Conservation (phyloP, 106 monocot genomes). For the Ottelia alismoides region DNA sequence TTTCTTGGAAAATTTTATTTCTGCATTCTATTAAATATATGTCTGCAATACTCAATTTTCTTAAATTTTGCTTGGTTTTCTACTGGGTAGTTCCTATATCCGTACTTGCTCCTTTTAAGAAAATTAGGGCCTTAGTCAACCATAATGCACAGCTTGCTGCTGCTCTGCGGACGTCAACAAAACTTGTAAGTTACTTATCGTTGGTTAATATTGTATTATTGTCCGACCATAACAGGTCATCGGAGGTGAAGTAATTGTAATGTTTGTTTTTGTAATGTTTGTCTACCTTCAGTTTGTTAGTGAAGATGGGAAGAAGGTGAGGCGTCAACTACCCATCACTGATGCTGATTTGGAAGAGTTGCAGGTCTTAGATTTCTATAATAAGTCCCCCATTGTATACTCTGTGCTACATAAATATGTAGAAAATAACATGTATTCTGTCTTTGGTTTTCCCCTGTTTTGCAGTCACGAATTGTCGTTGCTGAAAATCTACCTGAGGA, state of each 20-base stretch:
- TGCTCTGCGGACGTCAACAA: slow-evolving; percentile 78
- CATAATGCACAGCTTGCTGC: slow-evolving; percentile 58
- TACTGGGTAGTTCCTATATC: slow-evolving; percentile 77
- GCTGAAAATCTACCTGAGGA: slow-evolving; percentile 98
- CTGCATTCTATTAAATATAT: too few species aligned
- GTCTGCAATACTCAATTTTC: too few species aligned
- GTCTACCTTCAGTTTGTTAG: slow-evolving; percentile 86
- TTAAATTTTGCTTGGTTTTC: too few species aligned
- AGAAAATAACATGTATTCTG: too few species aligned
- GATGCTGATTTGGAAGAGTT: slow-evolving; percentile 55
- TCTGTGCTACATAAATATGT: too few species aligned
- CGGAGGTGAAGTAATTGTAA: too few species aligned
- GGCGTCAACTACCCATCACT: slow-evolving; percentile 63
- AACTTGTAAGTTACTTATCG: slow-evolving; percentile 55
- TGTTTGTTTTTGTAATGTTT: too few species aligned
- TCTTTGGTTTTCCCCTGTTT: slow-evolving; percentile 6
- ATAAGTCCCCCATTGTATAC: too few species aligned
- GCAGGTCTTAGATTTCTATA: slow-evolving; percentile 14
- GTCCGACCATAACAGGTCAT: too few species aligned
- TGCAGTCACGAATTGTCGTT: slow-evolving; percentile 84
- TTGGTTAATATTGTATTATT: too few species aligned
- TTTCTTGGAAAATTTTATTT: too few species aligned
- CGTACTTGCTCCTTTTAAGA: slow-evolving; percentile 88
- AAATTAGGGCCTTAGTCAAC: slow-evolving; percentile 83
- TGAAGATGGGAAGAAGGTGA: slow-evolving; percentile 97